Base-by-base conservation (phyloP, 1,139 yeast genomes). In the Suhomyces bribrorum region DNA sequence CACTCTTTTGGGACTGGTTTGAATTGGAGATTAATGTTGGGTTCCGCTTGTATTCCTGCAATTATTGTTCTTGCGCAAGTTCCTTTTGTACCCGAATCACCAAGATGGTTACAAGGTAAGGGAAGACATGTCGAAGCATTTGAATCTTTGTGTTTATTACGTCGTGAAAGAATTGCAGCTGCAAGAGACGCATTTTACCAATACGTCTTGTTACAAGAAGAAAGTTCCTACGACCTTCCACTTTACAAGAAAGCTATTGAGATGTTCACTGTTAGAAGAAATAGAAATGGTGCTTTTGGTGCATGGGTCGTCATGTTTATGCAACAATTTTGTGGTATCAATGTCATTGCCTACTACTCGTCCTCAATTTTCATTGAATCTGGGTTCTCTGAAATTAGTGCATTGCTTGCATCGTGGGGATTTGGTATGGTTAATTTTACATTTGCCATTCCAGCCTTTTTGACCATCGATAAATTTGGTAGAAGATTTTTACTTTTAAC, bases 321-420 rank as follows among this genome's bases (percentile, higher is more conserved):
- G 88, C 96, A 88, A 67, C 96, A 87, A 61, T 85, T 88, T 67
- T 87, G 95, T 64, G 96, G 96, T 54, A 81, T 88, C 56, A 87
- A 87, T 54, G 94, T 86, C 37, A 86, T 88, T 62, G 94, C 95
- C 12, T 83, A 83, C 61, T 85, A 83, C 59, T 81, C 87, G 0
- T 80, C 89, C 0, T 73, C 85, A 5, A 86, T 87, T 46, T 87
- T 87, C 61, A 63, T 75, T 31, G 74, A 82, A 38, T 80, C 90
- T 15, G 82, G 84, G 20, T 83, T 83, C 57, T 62, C 77, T 22
- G 77, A 73, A 43, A 69, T 78, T 35, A 69, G 75, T 43, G 81
- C 95, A 0, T 63, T 87, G 54, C 63, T 84, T 48, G 95, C 95
- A 0, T 85, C 95, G 0, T 77, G 90, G 79, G 96, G 96, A 5